Evolutionary conservation across 2,329 filamentous ascomycete species (phyloP), one percentile per base, ranked within the genome.

Genomic region (Zymoseptoria ardabiliae): DNA sequence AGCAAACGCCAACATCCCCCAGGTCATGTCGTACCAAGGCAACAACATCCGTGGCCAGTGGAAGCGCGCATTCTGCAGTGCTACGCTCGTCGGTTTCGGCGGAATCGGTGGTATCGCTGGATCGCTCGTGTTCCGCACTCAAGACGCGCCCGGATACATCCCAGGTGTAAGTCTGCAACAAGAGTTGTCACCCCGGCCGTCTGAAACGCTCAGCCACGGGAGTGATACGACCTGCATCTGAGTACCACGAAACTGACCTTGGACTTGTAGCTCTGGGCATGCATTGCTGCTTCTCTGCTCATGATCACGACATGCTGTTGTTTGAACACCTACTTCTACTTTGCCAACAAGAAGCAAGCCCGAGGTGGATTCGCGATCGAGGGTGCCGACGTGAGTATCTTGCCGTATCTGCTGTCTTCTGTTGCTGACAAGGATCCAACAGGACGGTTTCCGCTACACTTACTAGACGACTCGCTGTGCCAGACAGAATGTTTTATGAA

Each of bases 21-120:
- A 84, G 1, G 78, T 82, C 56, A 85, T 94, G 78, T 81, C 88
- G 0, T 93, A 90, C 75, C 89, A 92, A 76, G 88, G 89, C 41
- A 94, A 92, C 75, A 95, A 94, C 73, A 88, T 94, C 68, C 85
- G 88, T 56, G 90, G 90, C 0, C 89, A 93, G 74, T 94, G 89
- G 89, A 94, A 92, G 77, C 83, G 90, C 49, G 89, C 89, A 0
- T 87, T 93, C 67, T 87, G 84, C 73, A 87, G 83, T 63, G 88
- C 90, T 1, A 87, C 85, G 0, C 80, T 92, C 2, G 87, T 94
- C 3, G 87, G 86, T 0, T 84, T 89, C 60, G 89, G 89, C n/a
- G 63, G 63, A n/a, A 62, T 65, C 30, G 63, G 63, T 19, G 63
- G 63, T 49, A 65, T 65, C 56, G 63, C 63, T 13, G 63, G 63